Conservation (phyloP, 805 yeast genomes). For the Candida nonsorbophila region DNA sequence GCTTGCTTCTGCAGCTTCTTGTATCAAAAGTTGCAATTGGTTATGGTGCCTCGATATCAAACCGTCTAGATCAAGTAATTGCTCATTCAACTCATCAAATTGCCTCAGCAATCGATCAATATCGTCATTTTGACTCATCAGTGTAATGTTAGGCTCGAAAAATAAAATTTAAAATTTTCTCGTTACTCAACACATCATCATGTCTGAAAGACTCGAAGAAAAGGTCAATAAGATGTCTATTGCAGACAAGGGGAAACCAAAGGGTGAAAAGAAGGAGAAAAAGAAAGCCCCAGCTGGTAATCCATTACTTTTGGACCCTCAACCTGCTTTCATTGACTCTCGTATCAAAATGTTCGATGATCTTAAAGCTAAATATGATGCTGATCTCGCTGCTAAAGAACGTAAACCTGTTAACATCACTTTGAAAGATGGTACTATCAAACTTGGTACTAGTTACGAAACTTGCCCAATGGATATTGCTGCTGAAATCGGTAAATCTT, state of each 20-base stretch:
- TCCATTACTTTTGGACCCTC: constrained; percentile 56
- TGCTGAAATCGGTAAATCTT: constrained; percentile 74
- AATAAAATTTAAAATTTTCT: too few relatives aligned
- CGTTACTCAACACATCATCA: constrained; percentile 1
- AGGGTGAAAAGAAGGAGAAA: constrained; percentile 14
- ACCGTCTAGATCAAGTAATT: background rate
- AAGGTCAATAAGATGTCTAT: constrained; percentile 44
- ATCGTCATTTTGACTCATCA: constrained; percentile 4
- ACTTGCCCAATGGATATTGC: constrained; percentile 89
- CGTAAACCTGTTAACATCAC: constrained; percentile 65
- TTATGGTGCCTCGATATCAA: too few relatives aligned
- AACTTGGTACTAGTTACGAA: constrained; percentile 81
- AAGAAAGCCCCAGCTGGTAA: constrained; percentile 32
- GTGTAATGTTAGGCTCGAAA: too few relatives aligned
- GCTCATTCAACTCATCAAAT: background rate
- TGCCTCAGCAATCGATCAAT: background rate
- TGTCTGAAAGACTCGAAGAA: constrained; percentile 28
- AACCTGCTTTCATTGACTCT: constrained; percentile 77
- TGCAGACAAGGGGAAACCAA: constrained; percentile 10
- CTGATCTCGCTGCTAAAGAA: constrained; percentile 56
- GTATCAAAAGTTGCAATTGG: too few relatives aligned
- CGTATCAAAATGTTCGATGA: constrained; percentile 77
- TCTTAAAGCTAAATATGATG: constrained; percentile 74
- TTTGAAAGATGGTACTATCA: constrained; percentile 77
- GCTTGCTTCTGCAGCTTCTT: too few relatives aligned